Evolutionary conservation across 2,329 filamentous ascomycete species (phyloP).

Genomic region (Arthrobotrys entomopaga): DNA sequence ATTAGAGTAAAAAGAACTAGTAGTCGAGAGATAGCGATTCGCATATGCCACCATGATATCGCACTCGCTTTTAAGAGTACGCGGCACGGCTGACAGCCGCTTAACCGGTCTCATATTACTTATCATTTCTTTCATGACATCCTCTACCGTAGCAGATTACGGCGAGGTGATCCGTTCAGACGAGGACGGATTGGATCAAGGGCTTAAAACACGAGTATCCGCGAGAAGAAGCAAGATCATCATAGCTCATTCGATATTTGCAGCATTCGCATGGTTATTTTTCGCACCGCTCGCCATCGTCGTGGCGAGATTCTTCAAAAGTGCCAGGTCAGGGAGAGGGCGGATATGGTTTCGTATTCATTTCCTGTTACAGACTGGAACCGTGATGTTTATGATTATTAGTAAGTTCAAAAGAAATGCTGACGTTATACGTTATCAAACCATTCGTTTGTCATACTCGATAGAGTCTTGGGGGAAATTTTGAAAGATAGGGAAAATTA

Average conservation of each 20-base stretch:
- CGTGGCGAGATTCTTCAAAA: constrained; percentile 48
- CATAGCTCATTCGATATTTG: constrained; percentile 33
- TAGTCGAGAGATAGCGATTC: too few relatives aligned
- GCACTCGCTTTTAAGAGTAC: not conserved
- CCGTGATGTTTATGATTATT: constrained; percentile 35
- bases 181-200: constrained; percentile 29
- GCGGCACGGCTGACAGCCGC: not conserved
- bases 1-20: too few relatives aligned
- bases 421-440: not conserved
- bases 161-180: constrained; percentile 40
- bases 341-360: constrained; percentile 49
- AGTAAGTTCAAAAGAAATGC: constrained; percentile 34
- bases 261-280: constrained; percentile 36
- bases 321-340: constrained; percentile 21
- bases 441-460: too few relatives aligned
- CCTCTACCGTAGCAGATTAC: constrained; percentile 27
- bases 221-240: constrained; percentile 29
- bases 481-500: too few relatives aligned
- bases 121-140: not conserved
- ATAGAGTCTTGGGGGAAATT: too few relatives aligned
- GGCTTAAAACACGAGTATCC: constrained; percentile 29
- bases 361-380: constrained; percentile 35
- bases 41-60: not conserved
- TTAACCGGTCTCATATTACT: not conserved
- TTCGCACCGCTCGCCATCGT: constrained; percentile 40